Evolutionary conservation across 768 basidiomycete species (phyloP).

Genomic region (Atractiella rhizophila): DNA sequence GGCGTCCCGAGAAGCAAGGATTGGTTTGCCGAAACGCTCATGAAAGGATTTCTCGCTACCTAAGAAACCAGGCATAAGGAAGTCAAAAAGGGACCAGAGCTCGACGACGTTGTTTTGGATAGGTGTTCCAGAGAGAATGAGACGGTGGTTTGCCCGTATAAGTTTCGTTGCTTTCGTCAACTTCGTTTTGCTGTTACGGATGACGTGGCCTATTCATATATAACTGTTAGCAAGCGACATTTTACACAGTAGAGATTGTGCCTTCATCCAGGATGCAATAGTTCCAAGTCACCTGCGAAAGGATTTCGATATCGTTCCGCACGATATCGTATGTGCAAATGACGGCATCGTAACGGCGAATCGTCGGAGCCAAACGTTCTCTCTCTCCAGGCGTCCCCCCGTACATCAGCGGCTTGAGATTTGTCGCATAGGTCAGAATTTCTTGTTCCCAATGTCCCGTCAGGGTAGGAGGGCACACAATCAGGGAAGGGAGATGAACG

Average conservation of each 20-base stretch:
- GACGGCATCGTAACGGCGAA: slow-evolving; percentile 59
- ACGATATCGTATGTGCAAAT: slow-evolving; percentile 96
- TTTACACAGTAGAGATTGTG: no score
- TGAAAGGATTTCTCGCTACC: slow-evolving; percentile 89
- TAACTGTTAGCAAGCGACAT: no score
- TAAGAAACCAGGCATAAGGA: slow-evolving; percentile 95
- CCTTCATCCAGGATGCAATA: slow-evolving; percentile 96
- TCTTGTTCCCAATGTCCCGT: slow-evolving; percentile 99
- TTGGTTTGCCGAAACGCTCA: slow-evolving; percentile 85
- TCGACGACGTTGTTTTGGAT: slow-evolving; percentile 98
- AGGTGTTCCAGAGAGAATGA: slow-evolving; percentile 87
- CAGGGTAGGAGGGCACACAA: slow-evolving; percentile 86
- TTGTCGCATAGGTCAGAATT: slow-evolving; percentile 69
- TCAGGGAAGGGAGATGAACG: slow-evolving; percentile 71
- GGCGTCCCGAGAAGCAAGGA: slow-evolving; percentile 76
- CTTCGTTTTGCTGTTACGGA: slow-evolving; percentile 97
- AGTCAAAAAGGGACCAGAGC: slow-evolving; percentile 95
- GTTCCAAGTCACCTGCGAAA: slow-evolving; percentile 57
- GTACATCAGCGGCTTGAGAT: slow-evolving; percentile 61
- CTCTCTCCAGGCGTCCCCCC: slow-evolving; percentile 68
- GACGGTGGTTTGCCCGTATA: slow-evolving; percentile 66
- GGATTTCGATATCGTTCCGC: slow-evolving; percentile 61
- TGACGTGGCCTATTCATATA: no score
- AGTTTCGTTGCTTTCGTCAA: slow-evolving; percentile 85
- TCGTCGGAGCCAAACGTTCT: slow-evolving; percentile 34